Percentiles rank a stretch among this genome's conserved stretches.
Conservation (phyloP, 1,284 basidiomycete genomes). For the Porphyrellus sp. region DNA sequence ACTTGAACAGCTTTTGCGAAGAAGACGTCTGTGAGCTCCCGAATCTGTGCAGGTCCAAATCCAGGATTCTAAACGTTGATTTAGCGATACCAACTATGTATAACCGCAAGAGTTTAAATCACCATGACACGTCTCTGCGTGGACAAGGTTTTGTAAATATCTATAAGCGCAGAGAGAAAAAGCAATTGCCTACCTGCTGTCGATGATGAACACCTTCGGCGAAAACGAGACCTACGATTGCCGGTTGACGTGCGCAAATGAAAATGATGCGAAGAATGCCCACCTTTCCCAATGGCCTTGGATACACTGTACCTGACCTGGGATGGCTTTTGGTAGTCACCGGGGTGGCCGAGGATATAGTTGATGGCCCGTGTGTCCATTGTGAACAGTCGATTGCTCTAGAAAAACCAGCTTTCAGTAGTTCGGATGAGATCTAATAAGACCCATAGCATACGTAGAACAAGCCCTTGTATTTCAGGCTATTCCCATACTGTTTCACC, state of each 20-base stretch:
- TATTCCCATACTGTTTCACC: slow-evolving; percentile 52
- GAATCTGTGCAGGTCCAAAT: slow-evolving; percentile 29
- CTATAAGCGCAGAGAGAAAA: not conserved
- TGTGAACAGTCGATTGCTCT: slow-evolving; percentile 28
- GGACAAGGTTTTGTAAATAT: not conserved
- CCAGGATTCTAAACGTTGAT: slow-evolving; percentile 16
- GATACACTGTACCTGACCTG: slow-evolving; percentile 21
- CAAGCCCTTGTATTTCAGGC: slow-evolving; percentile 45
- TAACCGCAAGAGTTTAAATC: not conserved
- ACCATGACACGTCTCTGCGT: not conserved
- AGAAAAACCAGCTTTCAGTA: not conserved
- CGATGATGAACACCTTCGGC: slow-evolving; percentile 29
- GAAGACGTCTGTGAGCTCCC: slow-evolving; percentile 51
- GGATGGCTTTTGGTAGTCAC: slow-evolving; percentile 37
- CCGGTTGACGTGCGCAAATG: not conserved
- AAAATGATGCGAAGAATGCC: not conserved
- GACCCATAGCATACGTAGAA: slow-evolving; percentile 41
- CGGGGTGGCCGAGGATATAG: slow-evolving; percentile 39
- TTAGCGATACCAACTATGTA: no score
- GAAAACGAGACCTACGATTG: slow-evolving; percentile 18
- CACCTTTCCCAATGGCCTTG: slow-evolving; percentile 33
- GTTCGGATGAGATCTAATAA: no score
- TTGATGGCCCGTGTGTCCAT: slow-evolving; percentile 38
- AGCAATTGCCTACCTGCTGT: slow-evolving; percentile 19
- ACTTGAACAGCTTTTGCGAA: slow-evolving; percentile 51